Evolutionary conservation across 192 early-diverging fungal genomes (phyloP).

Genomic region (Allomyces macrogynus): DNA sequence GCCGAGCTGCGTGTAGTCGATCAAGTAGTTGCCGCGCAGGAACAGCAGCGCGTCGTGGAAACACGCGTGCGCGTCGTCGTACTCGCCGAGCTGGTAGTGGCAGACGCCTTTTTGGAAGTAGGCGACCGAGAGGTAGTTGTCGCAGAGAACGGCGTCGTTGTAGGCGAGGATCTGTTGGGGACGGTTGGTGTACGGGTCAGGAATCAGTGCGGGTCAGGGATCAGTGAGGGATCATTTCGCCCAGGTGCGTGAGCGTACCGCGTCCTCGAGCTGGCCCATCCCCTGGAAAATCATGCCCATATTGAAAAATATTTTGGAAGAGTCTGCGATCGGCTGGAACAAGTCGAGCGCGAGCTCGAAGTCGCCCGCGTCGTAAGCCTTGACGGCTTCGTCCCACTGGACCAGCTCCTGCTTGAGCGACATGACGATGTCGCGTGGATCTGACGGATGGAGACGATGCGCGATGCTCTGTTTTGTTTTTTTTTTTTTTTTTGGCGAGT

Average conservation of each 20-base stretch:
- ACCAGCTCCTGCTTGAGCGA: constrained; percentile 32
- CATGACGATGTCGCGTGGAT: background rate
- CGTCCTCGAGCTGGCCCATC: constrained; percentile 48
- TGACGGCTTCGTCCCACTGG: constrained; percentile 59
- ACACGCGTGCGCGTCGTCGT: constrained; percentile 47
- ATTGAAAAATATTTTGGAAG: constrained; percentile 90
- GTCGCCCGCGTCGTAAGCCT: constrained; percentile 52
- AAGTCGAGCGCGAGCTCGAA: constrained; percentile 41
- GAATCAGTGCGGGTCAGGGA: constrained; percentile 1
- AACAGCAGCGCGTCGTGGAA: constrained; percentile 64
- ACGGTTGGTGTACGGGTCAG: constrained; percentile 3
- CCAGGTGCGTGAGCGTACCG: constrained; percentile 39
- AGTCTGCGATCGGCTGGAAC: constrained; percentile 69
- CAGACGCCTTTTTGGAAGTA: constrained; percentile 82
- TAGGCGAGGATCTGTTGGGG: constrained; percentile 48
- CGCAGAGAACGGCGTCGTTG: constrained; percentile 47
- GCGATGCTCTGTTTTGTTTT: no score
- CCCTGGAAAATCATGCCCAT: constrained; percentile 65
- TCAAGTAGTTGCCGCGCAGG: constrained; percentile 63
- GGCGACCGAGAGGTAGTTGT: constrained; percentile 75
- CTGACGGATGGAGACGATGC: no score
- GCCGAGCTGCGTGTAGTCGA: constrained; percentile 91
- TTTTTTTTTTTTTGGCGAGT: no score
- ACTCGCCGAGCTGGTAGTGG: constrained; percentile 47
- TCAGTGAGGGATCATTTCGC: background rate